These are phyloP conservation scores for Diaporthe citriasiana DNA, from an alignment of 2,329 filamentous ascomycete genomes.

Conservation along the genomic window DNA sequence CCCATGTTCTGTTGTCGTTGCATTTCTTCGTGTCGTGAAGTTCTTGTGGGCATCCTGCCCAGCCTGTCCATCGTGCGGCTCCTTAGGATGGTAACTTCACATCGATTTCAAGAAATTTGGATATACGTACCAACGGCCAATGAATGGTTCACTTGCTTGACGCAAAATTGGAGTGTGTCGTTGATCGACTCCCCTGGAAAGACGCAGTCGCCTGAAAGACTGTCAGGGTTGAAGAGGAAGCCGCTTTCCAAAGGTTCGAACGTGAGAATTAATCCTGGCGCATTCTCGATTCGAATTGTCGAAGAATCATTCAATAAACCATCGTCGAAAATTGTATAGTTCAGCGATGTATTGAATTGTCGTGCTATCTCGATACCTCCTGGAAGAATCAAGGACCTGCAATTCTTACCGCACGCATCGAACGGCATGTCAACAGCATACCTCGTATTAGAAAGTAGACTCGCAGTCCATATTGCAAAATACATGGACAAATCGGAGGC, in stretches of 20 bases:
- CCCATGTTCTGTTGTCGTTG: not conserved
- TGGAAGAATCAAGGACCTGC: constrained; percentile 18
- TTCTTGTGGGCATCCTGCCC: constrained; percentile 9
- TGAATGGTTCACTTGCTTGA: constrained; percentile 7
- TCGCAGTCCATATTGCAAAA: constrained; percentile 20
- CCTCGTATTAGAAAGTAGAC: constrained; percentile 10
- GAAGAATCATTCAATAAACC: constrained; percentile 1
- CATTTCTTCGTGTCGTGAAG: constrained; percentile 2
- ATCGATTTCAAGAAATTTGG: not conserved
- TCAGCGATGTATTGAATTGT: constrained; percentile 10
- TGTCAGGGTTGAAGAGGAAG: constrained; percentile 2
- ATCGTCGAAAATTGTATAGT: constrained; percentile 1
- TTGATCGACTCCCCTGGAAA: constrained; percentile 7
- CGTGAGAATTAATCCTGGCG: not conserved
- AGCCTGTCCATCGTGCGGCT: not conserved
- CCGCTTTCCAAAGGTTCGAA: not conserved
- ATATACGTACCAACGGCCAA: constrained; percentile 1
- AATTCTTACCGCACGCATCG: not conserved
- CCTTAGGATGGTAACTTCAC: not conserved
- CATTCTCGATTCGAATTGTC: constrained; percentile 7
- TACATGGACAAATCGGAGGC: constrained; percentile 4
- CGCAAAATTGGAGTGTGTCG: not conserved
- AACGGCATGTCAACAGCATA: constrained; percentile 6
- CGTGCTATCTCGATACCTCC: constrained; percentile 6
- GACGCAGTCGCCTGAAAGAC: not conserved